Evolutionary conservation across 2,329 filamentous ascomycete genomes (phyloP).

Genomic region (Clonostachys chloroleuca): DNA sequence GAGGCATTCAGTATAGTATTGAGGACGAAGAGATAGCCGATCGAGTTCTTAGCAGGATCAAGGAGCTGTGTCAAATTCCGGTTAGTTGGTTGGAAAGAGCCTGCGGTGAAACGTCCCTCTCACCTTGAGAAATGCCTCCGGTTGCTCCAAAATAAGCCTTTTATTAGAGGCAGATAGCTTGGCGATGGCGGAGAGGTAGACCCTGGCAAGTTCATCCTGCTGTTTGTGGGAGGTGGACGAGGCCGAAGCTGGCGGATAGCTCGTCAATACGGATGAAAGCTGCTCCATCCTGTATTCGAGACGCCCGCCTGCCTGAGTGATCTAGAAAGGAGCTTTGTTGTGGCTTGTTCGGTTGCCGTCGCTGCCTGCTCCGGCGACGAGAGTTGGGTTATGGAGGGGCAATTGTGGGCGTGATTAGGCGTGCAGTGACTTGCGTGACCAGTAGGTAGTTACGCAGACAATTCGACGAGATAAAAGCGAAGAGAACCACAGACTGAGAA

Average conservation of each 20-base stretch:
- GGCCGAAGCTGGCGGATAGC: conserved; percentile 29
- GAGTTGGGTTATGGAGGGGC: too few relatives aligned
- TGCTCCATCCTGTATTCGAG: conserved; percentile 17
- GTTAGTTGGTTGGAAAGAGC: neutral
- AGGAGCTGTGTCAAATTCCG: conserved; percentile 28
- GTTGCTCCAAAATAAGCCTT: conserved; percentile 21
- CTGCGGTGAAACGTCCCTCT: neutral
- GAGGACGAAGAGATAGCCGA: conserved; percentile 46
- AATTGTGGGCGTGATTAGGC: too few relatives aligned
- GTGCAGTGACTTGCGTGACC: too few relatives aligned
- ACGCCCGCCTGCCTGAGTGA: neutral
- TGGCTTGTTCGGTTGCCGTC: too few relatives aligned
- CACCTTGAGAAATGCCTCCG: conserved; percentile 35
- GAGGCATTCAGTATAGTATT: conserved; percentile 22
- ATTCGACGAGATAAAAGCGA: too few relatives aligned
- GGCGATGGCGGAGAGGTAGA: conserved; percentile 30
- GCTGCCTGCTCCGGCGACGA: too few relatives aligned
- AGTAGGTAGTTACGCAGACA: too few relatives aligned
- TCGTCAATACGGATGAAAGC: conserved; percentile 23
- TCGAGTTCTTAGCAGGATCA: conserved; percentile 41
- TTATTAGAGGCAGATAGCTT: conserved; percentile 23
- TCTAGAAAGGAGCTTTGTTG: too few relatives aligned
- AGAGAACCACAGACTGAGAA: too few relatives aligned
- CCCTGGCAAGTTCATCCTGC: conserved; percentile 32
- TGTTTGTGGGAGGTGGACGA: conserved; percentile 16